phyloP scores from a whole-genome alignment of 495 filamentous ascomycete species.

The Xylaria nigripes region DNA sequence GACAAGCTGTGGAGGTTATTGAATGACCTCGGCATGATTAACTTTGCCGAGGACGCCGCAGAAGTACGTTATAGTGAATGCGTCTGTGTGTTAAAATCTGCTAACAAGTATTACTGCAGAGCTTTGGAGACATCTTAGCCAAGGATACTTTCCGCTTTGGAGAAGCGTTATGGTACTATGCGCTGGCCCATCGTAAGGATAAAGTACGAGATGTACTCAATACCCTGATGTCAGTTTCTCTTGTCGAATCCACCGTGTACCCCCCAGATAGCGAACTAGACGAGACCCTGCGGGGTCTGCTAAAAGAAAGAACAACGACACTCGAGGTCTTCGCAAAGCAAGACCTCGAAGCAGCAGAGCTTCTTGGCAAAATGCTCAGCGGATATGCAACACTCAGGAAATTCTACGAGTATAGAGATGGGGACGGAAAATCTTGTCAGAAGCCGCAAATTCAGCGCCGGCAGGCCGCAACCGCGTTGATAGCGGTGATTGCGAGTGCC shows the following conservation, averaged over 20 bases:
- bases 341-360: constrained; percentile 68
- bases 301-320: constrained; percentile 57
- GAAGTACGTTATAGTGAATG: constrained; percentile 51
- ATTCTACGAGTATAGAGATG: constrained; percentile 81
- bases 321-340: constrained; percentile 55
- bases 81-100: background rate
- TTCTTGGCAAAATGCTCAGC: constrained; percentile 74
- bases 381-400: constrained; percentile 82
- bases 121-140: constrained; percentile 64
- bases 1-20: constrained; percentile 69
- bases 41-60: constrained; percentile 62
- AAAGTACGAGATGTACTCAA: constrained; percentile 77
- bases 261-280: constrained; percentile 63
- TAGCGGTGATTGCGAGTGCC: constrained; percentile 72
- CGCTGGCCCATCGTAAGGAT: constrained; percentile 60
- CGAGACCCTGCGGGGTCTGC: constrained; percentile 52
- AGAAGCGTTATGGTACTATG: constrained; percentile 75
- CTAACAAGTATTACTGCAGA: constrained; percentile 44
- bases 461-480: constrained; percentile 61
- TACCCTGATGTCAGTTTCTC: constrained; percentile 75
- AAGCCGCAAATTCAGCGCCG: constrained; percentile 44
- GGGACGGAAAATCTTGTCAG: constrained; percentile 31
- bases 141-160: constrained; percentile 65
- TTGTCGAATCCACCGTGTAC: constrained; percentile 73
- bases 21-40: constrained; percentile 58